Percentiles rank a stretch among this genome's conserved stretches.
Conservation (phyloP, 768 basidiomycete species). For the Porphyrellus cyaneotinctus region DNA sequence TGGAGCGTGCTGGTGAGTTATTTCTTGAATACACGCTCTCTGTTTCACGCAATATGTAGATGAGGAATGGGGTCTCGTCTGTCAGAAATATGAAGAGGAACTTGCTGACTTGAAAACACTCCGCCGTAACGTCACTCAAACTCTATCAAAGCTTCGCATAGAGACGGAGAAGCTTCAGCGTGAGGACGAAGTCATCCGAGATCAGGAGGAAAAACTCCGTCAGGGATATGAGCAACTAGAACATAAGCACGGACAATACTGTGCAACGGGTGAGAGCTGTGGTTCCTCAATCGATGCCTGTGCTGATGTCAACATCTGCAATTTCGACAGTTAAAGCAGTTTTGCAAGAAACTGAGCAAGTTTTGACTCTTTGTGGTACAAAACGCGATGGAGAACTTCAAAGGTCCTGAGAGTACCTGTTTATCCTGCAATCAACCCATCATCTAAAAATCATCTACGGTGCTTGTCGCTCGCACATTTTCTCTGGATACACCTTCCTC, state of each 20-base stretch:
- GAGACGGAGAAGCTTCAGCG: slow-evolving; percentile 40
- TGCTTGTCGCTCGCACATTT: background rate
- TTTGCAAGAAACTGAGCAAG: slow-evolving; percentile 43
- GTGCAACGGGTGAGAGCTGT: slow-evolving; percentile 35
- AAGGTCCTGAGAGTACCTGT: background rate
- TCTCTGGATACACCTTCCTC: background rate
- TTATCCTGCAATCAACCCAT: background rate
- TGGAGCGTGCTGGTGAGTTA: slow-evolving; percentile 38
- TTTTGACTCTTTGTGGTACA: slow-evolving; percentile 42
- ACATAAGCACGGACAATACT: slow-evolving; percentile 39
- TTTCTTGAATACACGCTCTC: background rate
- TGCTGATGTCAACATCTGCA: slow-evolving; percentile 7
- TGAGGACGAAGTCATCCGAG: slow-evolving; percentile 38
- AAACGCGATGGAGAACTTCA: slow-evolving; percentile 35
- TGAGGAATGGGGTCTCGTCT: slow-evolving; percentile 56
- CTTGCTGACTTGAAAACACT: slow-evolving; percentile 55
- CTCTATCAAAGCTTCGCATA: slow-evolving; percentile 35
- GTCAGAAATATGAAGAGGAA: slow-evolving; percentile 57
- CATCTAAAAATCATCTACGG: background rate
- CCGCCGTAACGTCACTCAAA: slow-evolving; percentile 48
- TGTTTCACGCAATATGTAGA: slow-evolving; percentile 34
- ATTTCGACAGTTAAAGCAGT: slow-evolving; percentile 35
- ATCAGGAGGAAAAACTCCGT: slow-evolving; percentile 39
- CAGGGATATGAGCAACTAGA: slow-evolving; percentile 38
- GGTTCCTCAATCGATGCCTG: background rate